Base-by-base conservation (phyloP, 2,329 filamentous ascomycete genomes). In the Sclerotinia trifoliorum region DNA sequence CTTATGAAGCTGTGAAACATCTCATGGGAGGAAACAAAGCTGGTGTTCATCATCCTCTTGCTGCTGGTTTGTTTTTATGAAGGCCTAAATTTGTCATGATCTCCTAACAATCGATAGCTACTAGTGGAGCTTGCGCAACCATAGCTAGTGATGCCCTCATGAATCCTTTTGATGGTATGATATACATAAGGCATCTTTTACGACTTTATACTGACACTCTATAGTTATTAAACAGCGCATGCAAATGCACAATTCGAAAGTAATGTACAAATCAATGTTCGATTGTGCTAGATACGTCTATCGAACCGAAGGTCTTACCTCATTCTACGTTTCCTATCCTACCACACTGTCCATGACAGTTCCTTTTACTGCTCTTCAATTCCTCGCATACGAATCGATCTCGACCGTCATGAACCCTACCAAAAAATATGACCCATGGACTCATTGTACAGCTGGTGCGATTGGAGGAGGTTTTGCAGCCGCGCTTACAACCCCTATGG, bases 321-420 rank as follows among this genome's bases (percentile, higher is more conserved):
- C 95, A 67, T 99, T 99, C 82, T 99, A 99, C 82, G 90, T 99
- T 75, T 99, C 95, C 32, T 99, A 99, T 79, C 95, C 95, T 21
- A 99, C 95, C 26, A 99, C 95, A 2, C 84, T 99, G 39, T 96
- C 93, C 77, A 99, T 99, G 95, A 98, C 95, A 19, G 93, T 99
- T 2, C 95, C 95, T 3, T 99, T 98, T 79, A 98, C 94, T 17
- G 94, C 95, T 11, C 87, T 97, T 13, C 95, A 99, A 78, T 98
- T 99, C 79, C 92, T 97, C 77, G 93, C 94, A 67, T 99, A 99
- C 84, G 95, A 98, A 79, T 97, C 94, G 39, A 88, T 98, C 73
- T 97, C 94, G 3, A 98, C 96, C 74, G 80, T 90, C 62, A 93
- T 98, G 88, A 97, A 98, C 79, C 93, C 94, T 0, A 83, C 83